Evolutionary conservation across 139 green algal species (phyloP).

Genomic region (Chlamydomonas sphaeroides): DNA sequence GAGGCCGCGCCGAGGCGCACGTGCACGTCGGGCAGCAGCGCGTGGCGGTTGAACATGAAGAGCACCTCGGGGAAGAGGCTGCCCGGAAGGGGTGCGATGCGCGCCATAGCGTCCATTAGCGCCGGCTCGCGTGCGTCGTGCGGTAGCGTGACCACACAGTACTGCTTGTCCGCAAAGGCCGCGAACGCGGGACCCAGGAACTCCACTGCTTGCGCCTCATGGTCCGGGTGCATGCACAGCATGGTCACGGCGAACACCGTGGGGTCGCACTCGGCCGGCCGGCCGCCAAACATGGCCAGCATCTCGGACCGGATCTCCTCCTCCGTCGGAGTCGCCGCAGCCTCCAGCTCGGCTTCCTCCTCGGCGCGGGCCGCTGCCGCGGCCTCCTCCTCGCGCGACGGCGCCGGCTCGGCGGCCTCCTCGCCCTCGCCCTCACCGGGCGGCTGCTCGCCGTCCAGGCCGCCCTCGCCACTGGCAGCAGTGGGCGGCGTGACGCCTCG

Average conservation of each 20-base stretch:
- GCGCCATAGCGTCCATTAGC: conserved; percentile 55
- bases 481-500: no score
- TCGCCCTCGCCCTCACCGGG: neutral
- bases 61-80: conserved; percentile 55
- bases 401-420: no score
- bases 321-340: conserved; percentile 27
- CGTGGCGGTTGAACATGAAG: conserved; percentile 47
- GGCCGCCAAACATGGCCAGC: conserved; percentile 34
- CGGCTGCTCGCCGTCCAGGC: neutral
- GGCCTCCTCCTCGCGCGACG: neutral
- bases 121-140: conserved; percentile 55
- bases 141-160: conserved; percentile 69
- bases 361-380: neutral
- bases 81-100: conserved; percentile 45
- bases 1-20: conserved; percentile 40
- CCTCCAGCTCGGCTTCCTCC: neutral
- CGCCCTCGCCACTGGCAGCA: no score
- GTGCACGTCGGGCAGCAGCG: conserved; percentile 39
- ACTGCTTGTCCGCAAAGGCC: conserved; percentile 54
- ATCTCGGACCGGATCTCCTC: conserved; percentile 59
- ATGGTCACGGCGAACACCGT: conserved; percentile 72
- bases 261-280: neutral
- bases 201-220: conserved; percentile 51
- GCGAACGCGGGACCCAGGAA: conserved; percentile 53
- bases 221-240: conserved; percentile 67